Evolutionary conservation across 495 filamentous ascomycete species (phyloP).

Genomic region (Podospora pseudocomata): DNA sequence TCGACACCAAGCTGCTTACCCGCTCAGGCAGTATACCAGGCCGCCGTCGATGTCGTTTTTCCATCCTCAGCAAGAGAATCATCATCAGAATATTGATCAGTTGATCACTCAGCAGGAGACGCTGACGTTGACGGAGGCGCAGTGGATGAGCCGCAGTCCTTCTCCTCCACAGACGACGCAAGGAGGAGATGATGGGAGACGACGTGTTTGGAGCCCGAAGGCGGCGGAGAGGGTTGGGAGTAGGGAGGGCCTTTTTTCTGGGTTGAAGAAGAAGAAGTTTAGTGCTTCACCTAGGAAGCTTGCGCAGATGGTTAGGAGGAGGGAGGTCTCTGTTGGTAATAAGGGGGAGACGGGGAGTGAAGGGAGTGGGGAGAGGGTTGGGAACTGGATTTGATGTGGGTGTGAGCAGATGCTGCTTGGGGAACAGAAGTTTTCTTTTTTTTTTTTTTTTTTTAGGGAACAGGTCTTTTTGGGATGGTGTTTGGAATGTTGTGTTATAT

Average conservation of each 20-base stretch:
- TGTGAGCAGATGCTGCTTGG: too few species aligned
- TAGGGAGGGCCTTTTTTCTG: conserved; percentile 16
- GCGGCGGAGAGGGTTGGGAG: neutral
- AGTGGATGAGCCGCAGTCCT: conserved; percentile 41
- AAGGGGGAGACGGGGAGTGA: neutral
- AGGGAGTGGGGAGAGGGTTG: neutral
- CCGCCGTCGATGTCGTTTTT: conserved; percentile 13
- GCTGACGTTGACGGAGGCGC: conserved; percentile 33
- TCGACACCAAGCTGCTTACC: neutral
- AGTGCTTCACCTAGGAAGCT: conserved; percentile 16
- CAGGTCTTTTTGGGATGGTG: neutral
- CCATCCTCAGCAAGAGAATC: conserved; percentile 8
- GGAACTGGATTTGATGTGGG: conserved; percentile 15
- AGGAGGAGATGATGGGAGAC: neutral
- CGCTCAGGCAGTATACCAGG: conserved; percentile 1
- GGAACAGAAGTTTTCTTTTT: too few species aligned
- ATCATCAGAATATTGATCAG: neutral
- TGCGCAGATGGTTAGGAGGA: conserved; percentile 2
- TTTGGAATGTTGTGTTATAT: neutral
- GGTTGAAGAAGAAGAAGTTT: conserved; percentile 18
- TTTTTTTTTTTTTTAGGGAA: neutral
- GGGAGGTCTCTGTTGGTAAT: neutral
- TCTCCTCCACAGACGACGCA: conserved; percentile 24
- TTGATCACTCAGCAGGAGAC: conserved; percentile 10
- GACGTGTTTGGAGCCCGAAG: neutral